Base-by-base conservation (phyloP, 176 grass and related monocot genomes). In the Rhynchospora pubera region DNA sequence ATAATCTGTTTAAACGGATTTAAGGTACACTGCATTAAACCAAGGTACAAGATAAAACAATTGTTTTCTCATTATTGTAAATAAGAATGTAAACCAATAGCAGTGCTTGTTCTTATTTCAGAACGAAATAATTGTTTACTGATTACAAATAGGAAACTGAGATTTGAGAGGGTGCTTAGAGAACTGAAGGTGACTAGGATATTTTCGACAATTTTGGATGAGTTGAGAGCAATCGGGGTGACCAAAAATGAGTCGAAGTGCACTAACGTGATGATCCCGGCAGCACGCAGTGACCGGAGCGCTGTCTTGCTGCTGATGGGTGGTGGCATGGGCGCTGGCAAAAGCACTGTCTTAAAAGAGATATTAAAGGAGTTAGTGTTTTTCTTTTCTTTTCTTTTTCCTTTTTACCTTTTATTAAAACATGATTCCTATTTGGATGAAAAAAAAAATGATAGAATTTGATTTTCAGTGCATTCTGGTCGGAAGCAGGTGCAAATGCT, bases 261-360 rank as follows among this genome's bases (percentile, higher is more conserved):
- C 84, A 91, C 62, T 22, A 92, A 93, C 30, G 89, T 95, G 79
- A 89, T 99, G 96, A 87, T 99, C 26, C 96, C 96, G 7, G 91
- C 79, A 1, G 92, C 96, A 22, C 93, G 78, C 63, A 57, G 89
- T 11, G 71, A 89, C 62, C 91, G 96, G 75, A 99, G 96, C 87
- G 92, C 92, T 0, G 96, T 99, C 9, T 92, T 95, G 23, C 87
- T 99, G n/a, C 84, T 99, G 7, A 99, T 95, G 96, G 96, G 96
- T 57, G 96, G 96, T 15, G 96, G 96, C 77, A 99, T 99, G 96
- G 96, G 92, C 6, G 93, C 92, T 26, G 96, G 92, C 86, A 99
- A 99, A 87, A 99, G 96, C 91, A 99, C 96, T 21, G 89, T 93
- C 39, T 89, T 99, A 82, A 93, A 91, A 15, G 85, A 93, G 22